A percentile compares a stretch with the other conserved stretches of the same genome.
phyloP scores from a whole-genome alignment of 495 filamentous ascomycete genomes.

The Daldinia bambusicola region DNA sequence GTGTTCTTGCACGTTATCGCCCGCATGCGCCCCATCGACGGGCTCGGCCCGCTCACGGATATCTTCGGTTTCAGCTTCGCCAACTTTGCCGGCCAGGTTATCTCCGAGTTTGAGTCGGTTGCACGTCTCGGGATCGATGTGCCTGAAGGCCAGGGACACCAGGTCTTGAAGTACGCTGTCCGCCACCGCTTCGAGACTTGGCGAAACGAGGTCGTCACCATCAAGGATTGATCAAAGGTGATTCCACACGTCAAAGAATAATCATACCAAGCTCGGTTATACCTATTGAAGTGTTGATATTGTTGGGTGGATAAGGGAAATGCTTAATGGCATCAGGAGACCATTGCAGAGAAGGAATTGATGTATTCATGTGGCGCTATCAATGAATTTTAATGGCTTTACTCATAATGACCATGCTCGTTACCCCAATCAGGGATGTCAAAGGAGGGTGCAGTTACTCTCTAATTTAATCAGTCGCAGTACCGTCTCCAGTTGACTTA shows the following conservation, averaged over 20 bases:
- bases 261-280: not conserved
- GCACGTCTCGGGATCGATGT: not conserved
- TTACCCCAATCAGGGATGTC: not conserved
- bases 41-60: conserved; percentile 7
- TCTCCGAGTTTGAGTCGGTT: conserved; percentile 6
- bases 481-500: too few relatives aligned
- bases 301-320: too few relatives aligned
- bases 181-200: not conserved
- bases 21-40: conserved; percentile 5
- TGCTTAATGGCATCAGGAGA: too few relatives aligned
- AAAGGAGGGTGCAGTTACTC: too few relatives aligned
- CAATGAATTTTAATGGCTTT: not conserved
- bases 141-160: not conserved
- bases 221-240: not conserved
- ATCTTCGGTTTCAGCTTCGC: conserved; percentile 23
- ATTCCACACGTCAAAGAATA: not conserved
- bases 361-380: not conserved
- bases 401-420: not conserved
- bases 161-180: not conserved
- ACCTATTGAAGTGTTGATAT: not conserved
- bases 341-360: not conserved
- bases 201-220: not conserved
- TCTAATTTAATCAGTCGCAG: too few relatives aligned
- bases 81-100: not conserved
- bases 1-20: conserved; percentile 20